Evolutionary conservation across 2,329 filamentous ascomycete genomes (phyloP), one percentile per base, ranked within the genome.

Genomic region (Dactylellina cionopaga): DNA sequence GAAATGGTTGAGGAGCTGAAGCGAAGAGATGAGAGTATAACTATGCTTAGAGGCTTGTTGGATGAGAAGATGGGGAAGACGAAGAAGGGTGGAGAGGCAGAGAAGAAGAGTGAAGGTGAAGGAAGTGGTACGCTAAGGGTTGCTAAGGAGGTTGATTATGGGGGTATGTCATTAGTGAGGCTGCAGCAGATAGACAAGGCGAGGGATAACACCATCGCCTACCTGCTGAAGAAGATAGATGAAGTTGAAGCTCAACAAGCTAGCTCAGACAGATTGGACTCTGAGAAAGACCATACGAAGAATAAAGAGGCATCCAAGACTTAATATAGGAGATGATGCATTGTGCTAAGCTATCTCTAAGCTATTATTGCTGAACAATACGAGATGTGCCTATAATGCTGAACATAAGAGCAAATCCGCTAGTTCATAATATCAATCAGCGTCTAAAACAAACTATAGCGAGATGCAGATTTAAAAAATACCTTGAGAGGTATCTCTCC

Each of bases 221-320:
- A 84, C 69, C 79, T 86, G 41, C 76, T 86, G 59, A 84, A 83
- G 75, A 79, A 84, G 68, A 84, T 86, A 68, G 83, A 86, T 71
- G 82, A 83, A 56, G 80, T 81, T 0, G 85, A 86, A 70, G 76
- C 80, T 56, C 56, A 74, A 43, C 64, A 74, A 46, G 33, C 22
- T 1, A 15, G 17, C 11, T 1, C 9, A 6, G 37, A 39, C 35
- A 51, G 37, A 15, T 22, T 22, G 11, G 25, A 49, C 29, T n/a
- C 35, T 22, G 35, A 47, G n/a, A 10, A 47, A 7, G 31, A 49
- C 22, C 19, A 49, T 35, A 39, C 33, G 39, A 31, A 39, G 19
- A 22, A 60, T 39, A 59, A 33, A 46, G 39, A 35, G n/a, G 9
- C 10, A 33, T 31, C 39, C 1, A 59, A 47, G 35, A 41, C 19